Evolutionary conservation across 192 early-diverging fungal genomes (phyloP).

Genomic region (Umbelopsis isabellina): DNA sequence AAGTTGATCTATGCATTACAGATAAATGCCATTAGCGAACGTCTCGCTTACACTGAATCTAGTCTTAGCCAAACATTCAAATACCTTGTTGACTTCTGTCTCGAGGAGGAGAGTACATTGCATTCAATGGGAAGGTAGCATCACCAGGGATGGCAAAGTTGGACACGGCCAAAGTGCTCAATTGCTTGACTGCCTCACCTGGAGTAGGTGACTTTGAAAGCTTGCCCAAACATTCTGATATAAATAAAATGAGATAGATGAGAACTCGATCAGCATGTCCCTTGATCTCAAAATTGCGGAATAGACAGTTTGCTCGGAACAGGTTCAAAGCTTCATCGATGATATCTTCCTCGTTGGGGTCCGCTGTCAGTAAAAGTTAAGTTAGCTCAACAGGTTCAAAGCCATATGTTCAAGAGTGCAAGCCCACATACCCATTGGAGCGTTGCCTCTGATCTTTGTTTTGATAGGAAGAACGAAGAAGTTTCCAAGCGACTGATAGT

Average conservation of each 20-base stretch:
- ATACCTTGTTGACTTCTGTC: conserved; percentile 77
- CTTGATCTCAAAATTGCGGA: conserved; percentile 99
- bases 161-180: conserved; percentile 86
- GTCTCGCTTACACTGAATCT: background rate
- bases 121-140: conserved; percentile 88
- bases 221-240: conserved; percentile 79
- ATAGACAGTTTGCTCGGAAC: conserved; percentile 96
- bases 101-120: conserved; percentile 76
- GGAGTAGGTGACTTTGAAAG: conserved; percentile 55
- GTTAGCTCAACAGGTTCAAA: background rate
- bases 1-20: conserved; percentile 61
- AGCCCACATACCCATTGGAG: conserved; percentile 53
- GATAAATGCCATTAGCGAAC: background rate
- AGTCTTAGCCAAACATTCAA: background rate
- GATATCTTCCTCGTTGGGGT: conserved; percentile 73
- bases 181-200: conserved; percentile 76
- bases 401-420: background rate
- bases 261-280: conserved; percentile 90
- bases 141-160: conserved; percentile 96
- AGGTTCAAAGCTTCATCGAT: conserved; percentile 94
- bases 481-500: conserved; percentile 74
- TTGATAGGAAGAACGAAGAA: conserved; percentile 89
- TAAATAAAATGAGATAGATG: conserved; percentile 93
- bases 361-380: conserved; percentile 42
- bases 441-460: conserved; percentile 84